Evolutionary conservation across 2,329 filamentous ascomycete species (phyloP), one percentile per base, ranked within the genome.

Genomic region (Beauveria sp.): DNA sequence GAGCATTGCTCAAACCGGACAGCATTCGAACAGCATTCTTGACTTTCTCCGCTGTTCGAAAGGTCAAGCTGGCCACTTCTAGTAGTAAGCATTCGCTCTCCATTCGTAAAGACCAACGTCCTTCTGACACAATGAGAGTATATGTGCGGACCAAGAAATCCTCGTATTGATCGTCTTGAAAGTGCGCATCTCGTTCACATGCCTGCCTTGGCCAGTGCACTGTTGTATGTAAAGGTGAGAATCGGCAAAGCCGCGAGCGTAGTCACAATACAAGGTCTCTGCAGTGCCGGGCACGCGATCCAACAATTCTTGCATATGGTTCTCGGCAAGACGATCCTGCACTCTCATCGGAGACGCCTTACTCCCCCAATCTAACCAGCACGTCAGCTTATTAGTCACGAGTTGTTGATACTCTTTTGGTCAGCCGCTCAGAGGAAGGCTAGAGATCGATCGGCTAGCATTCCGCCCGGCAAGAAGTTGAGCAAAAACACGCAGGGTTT

Each of bases 1-100:
- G 62, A 79, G 79, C 67, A 3, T 65, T 82, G 41, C 69, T 82
- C 62, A 81, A 77, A 72, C 75, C 74, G 46, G 79, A 79, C 34
- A 78, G 77, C 26, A 75, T 82, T 24, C 22, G 22, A 24, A 24
- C 22, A 24, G 22, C 22, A 24, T 66, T 69, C 81, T 24, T 79
- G 80, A 12, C 65, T 16, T 71, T 73, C 50, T 68, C 72, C 7
- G 73, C 78, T 3, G 75, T 81, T 18, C 12, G 76, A 82, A 72
- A 80, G 71, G 74, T 79, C 41, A 67, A 73, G 46, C 69, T 82
- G 52, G 78, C 74, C 70, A 72, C 75, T 54, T 73, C 72, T 46
- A 70, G 76, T 76, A 37, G 34, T 16, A 37, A 16, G 34, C 34
- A 14, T 37, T 37, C 34, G 34, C 34, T 37, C 34, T 37, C 34